Evolutionary conservation across 768 basidiomycete species (phyloP), one percentile per base, ranked within the genome.

Genomic region (Trametopsis cervina): DNA sequence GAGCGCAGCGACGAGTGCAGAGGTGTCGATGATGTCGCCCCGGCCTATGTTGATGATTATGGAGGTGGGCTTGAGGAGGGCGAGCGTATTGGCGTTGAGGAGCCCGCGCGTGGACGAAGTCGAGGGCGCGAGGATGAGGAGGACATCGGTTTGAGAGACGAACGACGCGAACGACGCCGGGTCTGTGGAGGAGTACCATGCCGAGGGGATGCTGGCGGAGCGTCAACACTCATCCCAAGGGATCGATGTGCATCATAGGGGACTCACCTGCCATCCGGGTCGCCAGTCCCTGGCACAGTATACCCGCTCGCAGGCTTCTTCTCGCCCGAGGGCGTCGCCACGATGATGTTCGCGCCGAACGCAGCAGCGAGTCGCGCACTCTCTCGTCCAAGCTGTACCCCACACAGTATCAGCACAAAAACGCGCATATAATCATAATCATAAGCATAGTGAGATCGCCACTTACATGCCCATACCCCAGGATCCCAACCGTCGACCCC

Each of bases 391-490:
- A 51, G 45, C 46, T 48, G 24, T 5, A 4, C 13, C n/a, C 27
- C 44, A 36, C 12, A 10, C 10, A 36, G 13, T 17, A 15, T 45
- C 4, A 45, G 44, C 21, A 5, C 4, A 15, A 6, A 36, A 13
- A 9, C 25, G 20, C 5, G 20, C 39, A 4, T 37, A 11, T 4
- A n/a, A 27, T 15, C 17, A 22, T 6, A 40, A 10, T 5, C 13
- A 23, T n/a, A 12, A 26, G n/a, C 11, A 26, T n/a, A 22, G 25
- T 26, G 15, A 40, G 39, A 18, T 40, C 12, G 12, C 18, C 20
- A 52, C 50, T 13, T 26, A 52, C 50, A 29, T 54, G 53, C 3
- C 53, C 53, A 37, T 54, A 54, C 20, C 53, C 53, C 4, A 54
- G 40, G 17, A 54, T 26, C 13, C 53, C 53, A 4, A 54, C 49